phyloP scores from a whole-genome alignment of 2,329 filamentous ascomycete genomes.

The Pseudogymnoascus sp. region DNA sequence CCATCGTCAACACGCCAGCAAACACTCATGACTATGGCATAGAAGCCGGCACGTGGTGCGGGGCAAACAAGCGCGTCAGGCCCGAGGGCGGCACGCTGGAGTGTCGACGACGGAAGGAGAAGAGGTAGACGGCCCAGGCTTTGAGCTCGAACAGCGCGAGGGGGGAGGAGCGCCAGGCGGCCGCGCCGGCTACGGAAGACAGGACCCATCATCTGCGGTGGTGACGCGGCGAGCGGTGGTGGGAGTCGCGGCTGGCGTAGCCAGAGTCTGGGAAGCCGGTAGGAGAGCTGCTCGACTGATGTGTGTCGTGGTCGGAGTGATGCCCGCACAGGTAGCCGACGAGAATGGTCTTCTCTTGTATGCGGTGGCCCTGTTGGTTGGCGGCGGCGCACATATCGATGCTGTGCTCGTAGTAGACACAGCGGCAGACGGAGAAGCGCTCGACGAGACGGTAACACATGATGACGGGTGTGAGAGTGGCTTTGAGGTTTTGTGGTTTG shows the following conservation, averaged over 20 bases:
- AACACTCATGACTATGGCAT: neutral
- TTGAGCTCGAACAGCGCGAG: constrained; percentile 26
- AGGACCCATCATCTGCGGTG: constrained; percentile 29
- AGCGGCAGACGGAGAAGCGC: constrained; percentile 61
- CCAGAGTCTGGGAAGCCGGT: constrained; percentile 28
- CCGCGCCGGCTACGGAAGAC: constrained; percentile 28
- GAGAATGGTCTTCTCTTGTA: constrained; percentile 60
- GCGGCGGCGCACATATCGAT: constrained; percentile 59
- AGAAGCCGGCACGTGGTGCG: constrained; percentile 17
- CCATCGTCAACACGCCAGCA: neutral
- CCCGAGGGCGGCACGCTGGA: constrained; percentile 26
- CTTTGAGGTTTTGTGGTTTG: neutral
- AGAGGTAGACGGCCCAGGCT: constrained; percentile 26
- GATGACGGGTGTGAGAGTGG: constrained; percentile 15
- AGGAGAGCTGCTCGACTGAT: constrained; percentile 15
- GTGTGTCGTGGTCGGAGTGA: constrained; percentile 32
- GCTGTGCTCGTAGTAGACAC: constrained; percentile 60
- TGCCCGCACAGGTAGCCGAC: constrained; percentile 58
- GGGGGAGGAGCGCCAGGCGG: constrained; percentile 26
- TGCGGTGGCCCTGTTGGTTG: constrained; percentile 52
- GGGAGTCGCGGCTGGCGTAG: constrained; percentile 27
- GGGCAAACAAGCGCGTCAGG: constrained; percentile 26
- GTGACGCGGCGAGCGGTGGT: constrained; percentile 21
- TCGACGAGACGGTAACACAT: constrained; percentile 69
- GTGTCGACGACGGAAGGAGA: constrained; percentile 25